These are phyloP conservation scores for Gossypium longicalyx DNA, from an alignment of 345 rosid genomes.

Conservation along the genomic window DNA sequence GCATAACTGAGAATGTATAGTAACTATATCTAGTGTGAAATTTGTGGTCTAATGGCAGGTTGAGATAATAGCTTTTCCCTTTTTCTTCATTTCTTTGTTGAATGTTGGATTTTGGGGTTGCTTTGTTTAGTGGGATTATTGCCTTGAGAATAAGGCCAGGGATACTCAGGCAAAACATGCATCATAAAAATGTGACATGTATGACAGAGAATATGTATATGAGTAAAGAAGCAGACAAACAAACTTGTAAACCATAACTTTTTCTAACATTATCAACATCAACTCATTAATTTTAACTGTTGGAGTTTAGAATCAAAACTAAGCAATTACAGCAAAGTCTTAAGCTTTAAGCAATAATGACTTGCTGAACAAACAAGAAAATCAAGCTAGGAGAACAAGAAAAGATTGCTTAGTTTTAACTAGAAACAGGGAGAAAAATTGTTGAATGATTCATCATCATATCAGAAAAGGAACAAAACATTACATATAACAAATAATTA, in stretches of 20 bases:
- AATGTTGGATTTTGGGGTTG: constrained; percentile 6
- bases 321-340: too few relatives aligned
- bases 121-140: not conserved
- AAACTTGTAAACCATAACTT: not conserved
- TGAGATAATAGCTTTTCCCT: constrained; percentile 4
- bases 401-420: too few relatives aligned
- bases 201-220: not conserved
- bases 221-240: not conserved
- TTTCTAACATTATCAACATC: not conserved
- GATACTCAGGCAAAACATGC: not conserved
- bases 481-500: too few relatives aligned
- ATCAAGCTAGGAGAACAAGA: too few relatives aligned
- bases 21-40: constrained; percentile 22
- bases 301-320: too few relatives aligned
- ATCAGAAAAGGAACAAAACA: too few relatives aligned
- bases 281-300: not conserved
- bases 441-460: too few relatives aligned
- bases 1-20: constrained; percentile 32
- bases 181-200: not conserved
- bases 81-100: not conserved
- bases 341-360: too few relatives aligned
- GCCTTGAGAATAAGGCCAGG: not conserved
- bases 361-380: too few relatives aligned
- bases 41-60: constrained; percentile 19
- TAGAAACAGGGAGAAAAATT: too few relatives aligned